These are phyloP conservation scores for Inga leiocalycina DNA, from an alignment of 306 rosid species.

Conservation along the genomic window DNA sequence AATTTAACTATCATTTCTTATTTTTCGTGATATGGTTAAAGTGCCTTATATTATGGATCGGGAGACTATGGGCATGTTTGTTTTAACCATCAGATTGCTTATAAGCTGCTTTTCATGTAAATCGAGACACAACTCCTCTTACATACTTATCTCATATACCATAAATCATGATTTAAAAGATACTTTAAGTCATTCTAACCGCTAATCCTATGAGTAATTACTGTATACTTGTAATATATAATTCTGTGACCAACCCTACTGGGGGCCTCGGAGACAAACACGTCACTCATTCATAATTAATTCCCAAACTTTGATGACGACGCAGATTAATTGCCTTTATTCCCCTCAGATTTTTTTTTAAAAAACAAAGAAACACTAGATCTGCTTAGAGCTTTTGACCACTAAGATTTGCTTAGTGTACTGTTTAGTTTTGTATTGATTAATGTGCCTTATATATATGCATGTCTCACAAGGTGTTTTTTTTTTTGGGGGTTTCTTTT, in stretches of 20 bases:
- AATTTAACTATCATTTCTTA: too few species aligned
- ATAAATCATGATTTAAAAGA: too few species aligned
- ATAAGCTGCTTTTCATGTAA: too few species aligned
- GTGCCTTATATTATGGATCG: too few species aligned
- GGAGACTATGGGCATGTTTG: too few species aligned
- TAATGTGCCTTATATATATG: not conserved
- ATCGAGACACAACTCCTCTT: too few species aligned
- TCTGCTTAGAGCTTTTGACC: not conserved
- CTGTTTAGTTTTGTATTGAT: not conserved
- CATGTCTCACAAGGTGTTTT: too few species aligned
- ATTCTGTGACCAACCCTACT: not conserved
- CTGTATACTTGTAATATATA: not conserved
- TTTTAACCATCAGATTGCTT: too few species aligned
- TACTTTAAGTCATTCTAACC: too few species aligned
- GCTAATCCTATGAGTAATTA: too few species aligned
- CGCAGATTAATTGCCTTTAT: not conserved
- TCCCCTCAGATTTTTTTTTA: not conserved
- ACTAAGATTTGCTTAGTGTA: not conserved
- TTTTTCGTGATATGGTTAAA: too few species aligned
- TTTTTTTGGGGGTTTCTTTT: not conserved
- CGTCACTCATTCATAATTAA: slow-evolving; percentile 34
- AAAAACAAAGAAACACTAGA: not conserved
- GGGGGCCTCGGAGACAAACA: slow-evolving; percentile 11
- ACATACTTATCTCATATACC: too few species aligned
- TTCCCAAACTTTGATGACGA: slow-evolving; percentile 25